A percentile compares a stretch with the other conserved stretches of the same genome.
Evolutionary conservation across 2,329 filamentous ascomycete species (phyloP).

Genomic region (Fusarium haematococcum): DNA sequence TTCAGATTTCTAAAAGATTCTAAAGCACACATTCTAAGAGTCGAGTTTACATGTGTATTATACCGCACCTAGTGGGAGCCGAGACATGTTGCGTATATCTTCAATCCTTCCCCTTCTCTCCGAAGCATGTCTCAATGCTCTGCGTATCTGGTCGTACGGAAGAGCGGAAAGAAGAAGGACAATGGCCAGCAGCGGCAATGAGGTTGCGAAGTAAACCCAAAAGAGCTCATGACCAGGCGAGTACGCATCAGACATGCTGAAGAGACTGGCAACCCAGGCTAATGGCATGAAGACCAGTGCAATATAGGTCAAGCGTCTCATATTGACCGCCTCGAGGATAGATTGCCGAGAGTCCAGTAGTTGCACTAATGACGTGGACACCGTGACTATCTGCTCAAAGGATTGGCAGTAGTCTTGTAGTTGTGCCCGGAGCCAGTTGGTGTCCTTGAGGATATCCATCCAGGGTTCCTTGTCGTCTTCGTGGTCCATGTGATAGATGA

Average conservation of each 20-base stretch:
- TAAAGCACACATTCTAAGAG: too few relatives aligned
- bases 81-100: neutral
- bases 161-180: neutral
- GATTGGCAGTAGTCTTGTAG: neutral
- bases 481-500: accelerated
- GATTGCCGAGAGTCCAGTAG: neutral
- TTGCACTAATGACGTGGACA: neutral
- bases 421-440: accelerated
- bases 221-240: accelerated
- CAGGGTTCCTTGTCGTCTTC: neutral
- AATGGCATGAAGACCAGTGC: accelerated
- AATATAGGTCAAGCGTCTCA: neutral
- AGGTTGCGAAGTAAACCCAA: neutral
- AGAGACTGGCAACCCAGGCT: neutral
- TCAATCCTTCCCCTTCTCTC: neutral
- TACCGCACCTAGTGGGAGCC: neutral
- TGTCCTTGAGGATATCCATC: neutral
- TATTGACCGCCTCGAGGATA: neutral
- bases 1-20: too few relatives aligned
- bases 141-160: neutral
- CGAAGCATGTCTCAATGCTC: accelerated
- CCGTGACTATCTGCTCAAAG: neutral
- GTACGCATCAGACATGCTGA: neutral
- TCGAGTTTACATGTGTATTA: neutral
- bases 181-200: neutral